Percentiles rank a stretch among this genome's conserved stretches.
These are phyloP conservation scores for Carex sylvatica DNA, from an alignment of 202 grass and related monocot genomes.

Conservation along the genomic window DNA sequence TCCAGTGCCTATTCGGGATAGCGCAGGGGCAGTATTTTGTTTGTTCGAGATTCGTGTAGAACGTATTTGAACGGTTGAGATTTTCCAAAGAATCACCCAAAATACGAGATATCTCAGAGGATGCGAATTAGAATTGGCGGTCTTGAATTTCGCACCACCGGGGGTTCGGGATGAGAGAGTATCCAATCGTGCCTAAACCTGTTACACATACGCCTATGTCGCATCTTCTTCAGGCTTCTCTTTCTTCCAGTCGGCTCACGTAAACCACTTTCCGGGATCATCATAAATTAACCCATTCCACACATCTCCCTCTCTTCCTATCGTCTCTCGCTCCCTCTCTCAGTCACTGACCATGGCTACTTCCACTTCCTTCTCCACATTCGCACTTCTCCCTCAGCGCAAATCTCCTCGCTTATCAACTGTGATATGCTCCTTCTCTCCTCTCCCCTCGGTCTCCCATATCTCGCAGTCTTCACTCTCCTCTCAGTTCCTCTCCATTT, in stretches of 20 bases:
- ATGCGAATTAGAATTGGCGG: background rate
- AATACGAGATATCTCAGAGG: no score
- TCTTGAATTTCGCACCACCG: background rate
- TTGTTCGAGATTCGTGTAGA: no score
- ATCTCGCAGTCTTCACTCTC: background rate
- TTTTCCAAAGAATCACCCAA: no score
- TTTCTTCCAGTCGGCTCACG: slow-evolving; percentile 22
- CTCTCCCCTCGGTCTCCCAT: background rate
- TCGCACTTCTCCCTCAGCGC: slow-evolving; percentile 21
- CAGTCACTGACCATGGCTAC: slow-evolving; percentile 32
- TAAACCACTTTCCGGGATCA: slow-evolving; percentile 1
- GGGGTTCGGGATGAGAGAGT: background rate
- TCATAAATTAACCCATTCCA: slow-evolving; percentile 34
- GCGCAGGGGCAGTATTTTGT: no score
- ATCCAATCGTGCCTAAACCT: slow-evolving; percentile 11
- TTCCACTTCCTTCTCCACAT: slow-evolving; percentile 13
- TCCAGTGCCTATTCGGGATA: no score
- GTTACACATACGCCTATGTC: slow-evolving; percentile 4
- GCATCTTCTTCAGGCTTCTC: background rate
- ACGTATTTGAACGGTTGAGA: no score
- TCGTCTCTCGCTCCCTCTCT: background rate
- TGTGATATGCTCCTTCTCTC: background rate
- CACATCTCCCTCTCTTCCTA: slow-evolving; percentile 9
- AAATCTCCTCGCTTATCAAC: slow-evolving; percentile 5
- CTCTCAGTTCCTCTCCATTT: background rate